Percentiles rank a stretch among this genome's conserved stretches.
Conservation (phyloP, 371 early-diverging fungal genomes). For the Encephalitozoon intestinalis region DNA sequence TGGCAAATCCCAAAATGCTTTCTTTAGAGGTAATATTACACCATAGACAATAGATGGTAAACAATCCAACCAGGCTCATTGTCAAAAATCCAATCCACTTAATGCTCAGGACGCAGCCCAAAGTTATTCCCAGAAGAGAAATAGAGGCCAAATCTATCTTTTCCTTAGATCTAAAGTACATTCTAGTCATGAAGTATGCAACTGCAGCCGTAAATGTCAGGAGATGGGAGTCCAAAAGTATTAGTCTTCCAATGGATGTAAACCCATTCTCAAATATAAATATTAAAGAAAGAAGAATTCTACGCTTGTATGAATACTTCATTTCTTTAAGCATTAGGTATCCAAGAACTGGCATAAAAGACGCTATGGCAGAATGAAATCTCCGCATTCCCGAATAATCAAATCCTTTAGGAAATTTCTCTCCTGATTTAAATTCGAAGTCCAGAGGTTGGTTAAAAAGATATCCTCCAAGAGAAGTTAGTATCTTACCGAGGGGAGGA, state of each 20-base stretch:
- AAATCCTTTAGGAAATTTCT: conserved; percentile 70
- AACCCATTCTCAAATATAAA: conserved; percentile 67
- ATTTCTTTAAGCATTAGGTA: conserved; percentile 77
- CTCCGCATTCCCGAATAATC: conserved; percentile 80
- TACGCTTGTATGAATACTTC: conserved; percentile 64
- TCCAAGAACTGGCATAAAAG: conserved; percentile 78
- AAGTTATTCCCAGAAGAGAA: conserved; percentile 71
- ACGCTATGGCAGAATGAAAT: conserved; percentile 66
- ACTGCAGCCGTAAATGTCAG: conserved; percentile 77
- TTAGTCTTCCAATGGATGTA: conserved; percentile 76
- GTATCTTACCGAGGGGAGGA: conserved; percentile 95
- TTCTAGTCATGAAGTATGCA: conserved; percentile 65
- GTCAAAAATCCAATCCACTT: conserved; percentile 98
- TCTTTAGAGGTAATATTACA: conserved; percentile 67
- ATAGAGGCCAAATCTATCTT: conserved; percentile 66
- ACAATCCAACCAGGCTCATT: conserved; percentile 79
- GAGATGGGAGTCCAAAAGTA: conserved; percentile 90
- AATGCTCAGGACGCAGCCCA: conserved; percentile 76
- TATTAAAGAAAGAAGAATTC: conserved; percentile 68
- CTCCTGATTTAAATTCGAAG: conserved; percentile 79
- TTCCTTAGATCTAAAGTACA: conserved; percentile 62
- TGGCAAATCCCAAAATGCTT: conserved; percentile 70
- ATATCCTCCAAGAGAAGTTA: conserved; percentile 78
- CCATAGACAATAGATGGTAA: conserved; percentile 84
- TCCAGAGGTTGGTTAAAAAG: conserved; percentile 77